phyloP scores from a whole-genome alignment of 768 basidiomycete species.

The Lactarius sp. region DNA sequence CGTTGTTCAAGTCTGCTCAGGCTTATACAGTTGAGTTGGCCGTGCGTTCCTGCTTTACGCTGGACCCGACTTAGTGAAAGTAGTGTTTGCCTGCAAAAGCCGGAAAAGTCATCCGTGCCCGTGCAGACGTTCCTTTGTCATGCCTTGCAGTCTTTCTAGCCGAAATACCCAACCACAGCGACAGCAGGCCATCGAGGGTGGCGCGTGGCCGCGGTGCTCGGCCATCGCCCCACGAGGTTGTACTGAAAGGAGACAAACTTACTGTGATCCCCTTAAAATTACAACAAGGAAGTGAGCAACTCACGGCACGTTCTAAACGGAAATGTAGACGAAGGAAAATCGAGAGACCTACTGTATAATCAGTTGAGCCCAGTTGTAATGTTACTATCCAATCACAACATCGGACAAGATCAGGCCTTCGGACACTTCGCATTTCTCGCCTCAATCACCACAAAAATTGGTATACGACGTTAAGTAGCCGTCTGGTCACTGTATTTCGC shows the following conservation, averaged over 20 bases:
- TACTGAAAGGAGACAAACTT: conserved; percentile 2
- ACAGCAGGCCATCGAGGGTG: background rate
- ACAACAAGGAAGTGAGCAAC: background rate
- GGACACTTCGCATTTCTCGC: too few species aligned
- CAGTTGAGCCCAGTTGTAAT: too few species aligned
- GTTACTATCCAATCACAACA: too few species aligned
- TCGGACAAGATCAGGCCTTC: too few species aligned
- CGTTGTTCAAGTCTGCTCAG: conserved; percentile 28
- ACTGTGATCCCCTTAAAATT: background rate
- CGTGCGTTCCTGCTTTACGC: background rate
- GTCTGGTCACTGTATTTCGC: too few species aligned
- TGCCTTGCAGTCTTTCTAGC: conserved; percentile 11
- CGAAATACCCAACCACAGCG: background rate
- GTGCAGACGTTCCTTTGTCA: background rate
- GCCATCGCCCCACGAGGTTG: conserved; percentile 19
- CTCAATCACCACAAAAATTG: too few species aligned
- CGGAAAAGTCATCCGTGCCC: conserved; percentile 12
- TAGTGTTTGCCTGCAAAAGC: conserved; percentile 10
- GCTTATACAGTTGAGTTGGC: conserved; percentile 27
- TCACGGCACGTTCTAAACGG: background rate
- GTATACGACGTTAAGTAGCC: too few species aligned
- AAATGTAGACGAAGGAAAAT: conserved; percentile 12
- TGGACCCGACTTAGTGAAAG: background rate
- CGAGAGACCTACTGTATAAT: too few species aligned
- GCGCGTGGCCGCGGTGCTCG: background rate